phyloP scores from a whole-genome alignment of 1,284 basidiomycete species.

The Irpex sp. region DNA sequence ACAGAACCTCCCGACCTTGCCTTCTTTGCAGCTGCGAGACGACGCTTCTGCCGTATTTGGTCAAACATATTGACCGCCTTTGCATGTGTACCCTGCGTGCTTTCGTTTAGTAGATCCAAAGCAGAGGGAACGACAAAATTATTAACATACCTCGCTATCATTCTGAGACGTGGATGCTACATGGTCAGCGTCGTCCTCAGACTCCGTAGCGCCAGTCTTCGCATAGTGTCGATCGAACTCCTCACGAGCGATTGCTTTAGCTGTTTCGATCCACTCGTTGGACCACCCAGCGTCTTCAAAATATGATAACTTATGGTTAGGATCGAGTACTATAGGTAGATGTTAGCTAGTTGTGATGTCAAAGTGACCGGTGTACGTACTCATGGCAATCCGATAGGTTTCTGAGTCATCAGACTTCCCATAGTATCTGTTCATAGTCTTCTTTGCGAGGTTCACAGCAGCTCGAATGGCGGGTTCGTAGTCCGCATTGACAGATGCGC shows the following conservation, averaged over 20 bases:
- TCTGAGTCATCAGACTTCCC: constrained; percentile 20
- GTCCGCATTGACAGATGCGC: constrained; percentile 1
- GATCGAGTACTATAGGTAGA: constrained; percentile 24
- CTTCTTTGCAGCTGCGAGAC: neutral
- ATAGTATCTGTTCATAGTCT: constrained; percentile 26
- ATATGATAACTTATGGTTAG: constrained; percentile 26
- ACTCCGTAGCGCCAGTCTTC: neutral
- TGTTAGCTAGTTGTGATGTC: no score
- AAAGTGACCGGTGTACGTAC: no score
- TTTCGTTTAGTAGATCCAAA: neutral
- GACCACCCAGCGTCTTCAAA: constrained; percentile 24
- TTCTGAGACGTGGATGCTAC: neutral
- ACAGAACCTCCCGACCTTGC: constrained; percentile 8
- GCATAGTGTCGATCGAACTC: constrained; percentile 9
- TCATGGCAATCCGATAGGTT: no score
- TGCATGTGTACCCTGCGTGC: no score
- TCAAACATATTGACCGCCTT: neutral
- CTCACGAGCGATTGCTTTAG: constrained; percentile 12
- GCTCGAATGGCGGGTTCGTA: constrained; percentile 12
- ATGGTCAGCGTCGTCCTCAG: neutral
- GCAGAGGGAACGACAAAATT: neutral
- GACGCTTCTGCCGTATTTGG: neutral
- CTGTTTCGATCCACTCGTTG: constrained; percentile 21
- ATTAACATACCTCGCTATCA: neutral
- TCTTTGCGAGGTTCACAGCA: constrained; percentile 11